A percentile compares a stretch with the other conserved stretches of the same genome.
Evolutionary conservation across 2,329 filamentous ascomycete species (phyloP).

Genomic region (Alternaria panax): DNA sequence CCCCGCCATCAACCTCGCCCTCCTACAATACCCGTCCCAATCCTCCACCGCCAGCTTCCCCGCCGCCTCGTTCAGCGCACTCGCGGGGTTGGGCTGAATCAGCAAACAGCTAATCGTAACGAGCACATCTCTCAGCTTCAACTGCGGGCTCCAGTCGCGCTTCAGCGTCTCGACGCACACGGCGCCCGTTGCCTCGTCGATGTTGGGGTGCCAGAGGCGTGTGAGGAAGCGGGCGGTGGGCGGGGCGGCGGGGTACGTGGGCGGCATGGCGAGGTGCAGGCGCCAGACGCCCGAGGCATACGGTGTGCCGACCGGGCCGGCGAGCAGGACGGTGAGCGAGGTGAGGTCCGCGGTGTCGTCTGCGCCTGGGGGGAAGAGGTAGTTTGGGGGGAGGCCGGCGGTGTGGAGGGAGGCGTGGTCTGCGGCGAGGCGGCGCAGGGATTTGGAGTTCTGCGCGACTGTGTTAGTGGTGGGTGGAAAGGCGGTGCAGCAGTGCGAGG

Average conservation of each 20-base stretch:
- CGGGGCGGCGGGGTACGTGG: conserved; percentile 61
- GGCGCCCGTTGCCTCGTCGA: conserved; percentile 67
- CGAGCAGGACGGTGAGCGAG: conserved; percentile 64
- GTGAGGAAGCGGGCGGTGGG: conserved; percentile 68
- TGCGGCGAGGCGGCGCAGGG: conserved; percentile 65
- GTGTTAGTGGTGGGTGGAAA: conserved; percentile 1
- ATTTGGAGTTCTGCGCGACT: conserved; percentile 54
- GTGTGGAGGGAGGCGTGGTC: conserved; percentile 66
- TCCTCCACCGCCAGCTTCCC: conserved; percentile 65
- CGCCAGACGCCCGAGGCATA: conserved; percentile 67
- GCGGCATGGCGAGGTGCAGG: conserved; percentile 66
- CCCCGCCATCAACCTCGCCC: conserved; percentile 67
- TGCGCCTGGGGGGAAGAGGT: conserved; percentile 60
- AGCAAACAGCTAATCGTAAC: conserved; percentile 67
- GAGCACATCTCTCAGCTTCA: conserved; percentile 67
- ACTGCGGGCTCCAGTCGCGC: conserved; percentile 65
- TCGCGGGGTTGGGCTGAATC: conserved; percentile 70
- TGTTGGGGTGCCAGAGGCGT: conserved; percentile 70
- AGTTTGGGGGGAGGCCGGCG: conserved; percentile 66
- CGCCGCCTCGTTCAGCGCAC: conserved; percentile 67
- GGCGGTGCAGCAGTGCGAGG: not conserved
- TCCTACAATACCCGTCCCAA: conserved; percentile 63
- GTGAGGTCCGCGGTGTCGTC: conserved; percentile 62
- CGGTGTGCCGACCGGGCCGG: conserved; percentile 66
- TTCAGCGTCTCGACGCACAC: conserved; percentile 72